A percentile compares a stretch with the other conserved stretches of the same genome.
Conservation (phyloP, 2,329 filamentous ascomycete species). For the Diatrype stigma region DNA sequence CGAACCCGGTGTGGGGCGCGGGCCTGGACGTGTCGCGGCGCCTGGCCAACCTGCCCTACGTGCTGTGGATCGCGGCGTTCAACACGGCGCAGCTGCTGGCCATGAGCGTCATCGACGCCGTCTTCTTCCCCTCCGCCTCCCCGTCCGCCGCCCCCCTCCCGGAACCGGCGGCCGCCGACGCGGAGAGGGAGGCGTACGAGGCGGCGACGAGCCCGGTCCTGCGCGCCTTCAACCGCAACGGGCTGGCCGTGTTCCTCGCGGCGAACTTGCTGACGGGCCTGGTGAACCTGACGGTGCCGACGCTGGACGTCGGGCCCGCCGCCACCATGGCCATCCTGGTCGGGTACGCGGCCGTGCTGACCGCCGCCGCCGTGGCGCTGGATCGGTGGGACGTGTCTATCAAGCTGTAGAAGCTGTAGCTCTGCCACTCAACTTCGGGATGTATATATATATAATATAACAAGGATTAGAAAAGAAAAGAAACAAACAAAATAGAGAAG, state of each 20-base stretch:
- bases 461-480: too few relatives aligned
- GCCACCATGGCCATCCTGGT: conserved; percentile 71
- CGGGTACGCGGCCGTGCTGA: conserved; percentile 65
- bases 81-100: conserved; percentile 78
- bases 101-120: conserved; percentile 72
- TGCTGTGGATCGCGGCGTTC: conserved; percentile 89
- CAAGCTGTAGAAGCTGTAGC: too few relatives aligned
- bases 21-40: conserved; percentile 78
- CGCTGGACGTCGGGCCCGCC: conserved; percentile 63
- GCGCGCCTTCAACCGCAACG: conserved; percentile 82
- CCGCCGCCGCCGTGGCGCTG: conserved; percentile 62
- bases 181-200: conserved; percentile 61
- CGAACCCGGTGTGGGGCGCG: conserved; percentile 65
- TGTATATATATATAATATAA: too few relatives aligned
- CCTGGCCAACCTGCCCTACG: conserved; percentile 87
- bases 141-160: too few relatives aligned
- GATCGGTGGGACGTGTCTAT: conserved; percentile 65
- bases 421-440: too few relatives aligned
- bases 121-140: conserved; percentile 72
- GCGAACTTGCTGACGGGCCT: conserved; percentile 87
- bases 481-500: too few relatives aligned
- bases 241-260: conserved; percentile 76
- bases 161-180: conserved; percentile 45
- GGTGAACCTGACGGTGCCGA: conserved; percentile 83
- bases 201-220: conserved; percentile 78